phyloP scores from a whole-genome alignment of 108 stramenopile species.

The Tribonema minus region DNA sequence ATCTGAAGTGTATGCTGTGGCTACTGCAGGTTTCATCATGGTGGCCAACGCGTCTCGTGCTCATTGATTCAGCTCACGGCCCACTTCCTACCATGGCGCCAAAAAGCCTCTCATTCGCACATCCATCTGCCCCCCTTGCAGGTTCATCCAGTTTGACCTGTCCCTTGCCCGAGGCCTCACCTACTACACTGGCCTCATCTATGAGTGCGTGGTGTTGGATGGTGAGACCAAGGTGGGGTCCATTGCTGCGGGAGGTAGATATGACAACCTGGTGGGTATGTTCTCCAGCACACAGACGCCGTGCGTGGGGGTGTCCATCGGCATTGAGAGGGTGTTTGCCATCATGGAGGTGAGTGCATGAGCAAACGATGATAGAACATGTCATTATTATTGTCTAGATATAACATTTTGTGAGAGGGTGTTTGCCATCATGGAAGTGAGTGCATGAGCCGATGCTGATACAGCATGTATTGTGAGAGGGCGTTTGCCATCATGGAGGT shows the following conservation, averaged over 20 bases:
- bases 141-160: constrained; percentile 63
- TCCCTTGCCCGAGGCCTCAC: constrained; percentile 81
- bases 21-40: too few relatives aligned
- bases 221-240: constrained; percentile 74
- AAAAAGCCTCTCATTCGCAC: too few relatives aligned
- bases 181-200: constrained; percentile 91
- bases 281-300: constrained; percentile 76
- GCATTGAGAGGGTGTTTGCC: constrained; percentile 85
- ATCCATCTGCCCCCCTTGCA: too few relatives aligned
- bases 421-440: constrained; percentile 81
- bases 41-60: too few relatives aligned
- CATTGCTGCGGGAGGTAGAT: constrained; percentile 83
- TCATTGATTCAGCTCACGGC: too few relatives aligned
- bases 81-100: too few relatives aligned
- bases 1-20: too few relatives aligned
- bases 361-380: not conserved
- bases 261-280: constrained; percentile 87
- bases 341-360: constrained; percentile 75
- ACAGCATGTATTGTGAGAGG: constrained; percentile 57
- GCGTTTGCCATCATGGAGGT: constrained; percentile 85
- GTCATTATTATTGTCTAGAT: not conserved
- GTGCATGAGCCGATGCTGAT: not conserved
- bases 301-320: constrained; percentile 82
- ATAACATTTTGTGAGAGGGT: constrained; percentile 63
- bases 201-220: constrained; percentile 71